Evolutionary conservation across 768 basidiomycete species (phyloP), one percentile per base, ranked within the genome.

Genomic region (Pilatotrama ljubarskyi): DNA sequence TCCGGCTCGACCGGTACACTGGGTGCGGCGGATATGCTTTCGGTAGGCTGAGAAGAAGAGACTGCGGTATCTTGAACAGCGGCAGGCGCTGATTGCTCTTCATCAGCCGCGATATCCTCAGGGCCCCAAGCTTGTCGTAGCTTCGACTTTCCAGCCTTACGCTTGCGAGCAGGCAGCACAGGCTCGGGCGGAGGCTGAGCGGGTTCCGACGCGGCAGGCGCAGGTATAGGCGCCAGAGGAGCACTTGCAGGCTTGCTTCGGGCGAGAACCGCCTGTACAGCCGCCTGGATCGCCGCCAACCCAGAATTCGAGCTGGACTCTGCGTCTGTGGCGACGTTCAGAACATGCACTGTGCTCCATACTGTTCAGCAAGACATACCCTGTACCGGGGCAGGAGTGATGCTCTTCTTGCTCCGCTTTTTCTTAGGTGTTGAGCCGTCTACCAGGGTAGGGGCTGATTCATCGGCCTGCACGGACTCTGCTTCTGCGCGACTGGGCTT

Each of bases 81-180:
- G 38, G 44, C 22, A n/a, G 55, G 35, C 2, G 37, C 40, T 1
- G 55, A 55, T 14, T 32, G 15, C 3, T 29, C 37, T 5, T 40
- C 38, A 18, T 55, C 41, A 20, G n/a, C 42, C 8, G 15, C 35
- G 22, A 62, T 37, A 42, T 65, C 60, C 20, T 62, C 53, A 2
- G 57, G 64, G n/a, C 48, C 59, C 63, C 63, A 64, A 5, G 55
- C 25, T 25, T 61, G 51, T 15, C 55, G 38, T 24, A 64, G 46
- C 38, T 64, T 64, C 5, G 63, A 64, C 29, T 51, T 54, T 6
- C 55, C 51, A 5, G 58, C 41, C 47, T 59, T 59, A 6, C 58
- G 53, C 36, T 64, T 64, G 18, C 56, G 62, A n/a, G n/a, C 38
- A 1, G 62, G 56, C 0, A 49, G 38, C 2, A 43, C 25, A 26